phyloP scores from a whole-genome alignment of 2,329 filamentous ascomycete species.

The Fusarium nygamai region DNA sequence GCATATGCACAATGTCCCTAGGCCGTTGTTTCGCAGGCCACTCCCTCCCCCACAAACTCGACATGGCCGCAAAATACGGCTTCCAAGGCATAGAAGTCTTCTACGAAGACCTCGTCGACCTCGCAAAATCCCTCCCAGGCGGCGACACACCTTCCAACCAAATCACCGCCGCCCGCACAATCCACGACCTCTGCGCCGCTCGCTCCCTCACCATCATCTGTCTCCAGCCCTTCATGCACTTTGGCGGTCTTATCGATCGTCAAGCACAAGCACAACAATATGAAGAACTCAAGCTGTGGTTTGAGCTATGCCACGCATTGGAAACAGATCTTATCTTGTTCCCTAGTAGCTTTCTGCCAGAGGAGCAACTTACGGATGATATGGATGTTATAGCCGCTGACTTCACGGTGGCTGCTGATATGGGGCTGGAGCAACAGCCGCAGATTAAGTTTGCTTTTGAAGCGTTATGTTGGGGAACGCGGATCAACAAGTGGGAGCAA shows the following conservation, averaged over 20 bases:
- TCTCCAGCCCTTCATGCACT: constrained; percentile 81
- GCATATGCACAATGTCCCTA: constrained; percentile 81
- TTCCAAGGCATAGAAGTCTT: constrained; percentile 80
- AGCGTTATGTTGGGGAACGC: constrained; percentile 76
- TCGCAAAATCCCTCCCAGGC: constrained; percentile 60
- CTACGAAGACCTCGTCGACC: constrained; percentile 76
- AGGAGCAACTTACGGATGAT: constrained; percentile 55
- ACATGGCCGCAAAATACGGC: constrained; percentile 71
- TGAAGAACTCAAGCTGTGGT: constrained; percentile 74
- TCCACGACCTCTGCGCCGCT: constrained; percentile 66
- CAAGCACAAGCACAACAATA: constrained; percentile 65
- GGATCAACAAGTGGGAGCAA: constrained; percentile 75
- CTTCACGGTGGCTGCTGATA: constrained; percentile 71
- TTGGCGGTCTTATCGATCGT: constrained; percentile 76
- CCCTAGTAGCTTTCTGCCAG: constrained; percentile 74
- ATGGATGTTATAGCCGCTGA: constrained; percentile 68
- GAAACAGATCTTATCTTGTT: constrained; percentile 78
- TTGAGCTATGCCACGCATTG: constrained; percentile 70
- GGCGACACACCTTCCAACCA: constrained; percentile 54
- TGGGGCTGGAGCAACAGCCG: constrained; percentile 67
- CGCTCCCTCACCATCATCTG: constrained; percentile 67
- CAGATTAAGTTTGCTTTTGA: constrained; percentile 78
- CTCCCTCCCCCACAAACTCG: constrained; percentile 71
- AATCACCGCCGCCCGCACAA: constrained; percentile 65
- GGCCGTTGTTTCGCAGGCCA: constrained; percentile 77